A percentile compares a stretch with the other conserved stretches of the same genome.
These are phyloP conservation scores for Metarhizium album DNA, from an alignment of 2,329 filamentous ascomycete species.

Conservation along the genomic window DNA sequence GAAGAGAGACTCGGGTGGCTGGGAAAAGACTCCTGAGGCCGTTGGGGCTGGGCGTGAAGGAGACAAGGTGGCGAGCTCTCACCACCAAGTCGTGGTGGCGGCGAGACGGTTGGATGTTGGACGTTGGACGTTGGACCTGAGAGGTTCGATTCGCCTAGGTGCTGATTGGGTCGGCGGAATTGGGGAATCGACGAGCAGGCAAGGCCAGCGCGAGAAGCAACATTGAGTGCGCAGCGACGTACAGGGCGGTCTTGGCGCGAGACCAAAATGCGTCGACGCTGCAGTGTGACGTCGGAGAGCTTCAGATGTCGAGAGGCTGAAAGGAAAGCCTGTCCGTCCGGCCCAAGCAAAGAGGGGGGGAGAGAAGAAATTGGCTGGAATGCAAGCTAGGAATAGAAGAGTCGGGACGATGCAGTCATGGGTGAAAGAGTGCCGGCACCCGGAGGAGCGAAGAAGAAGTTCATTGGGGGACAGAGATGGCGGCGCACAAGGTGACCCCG, in stretches of 20 bases:
- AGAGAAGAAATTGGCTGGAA: neutral
- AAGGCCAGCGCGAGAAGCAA: neutral
- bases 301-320: neutral
- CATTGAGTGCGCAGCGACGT: too few relatives aligned
- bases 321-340: too few relatives aligned
- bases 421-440: constrained; percentile 3
- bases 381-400: neutral
- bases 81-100: constrained; percentile 30
- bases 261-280: neutral
- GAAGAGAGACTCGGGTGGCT: constrained; percentile 28
- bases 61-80: constrained; percentile 36
- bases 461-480: neutral
- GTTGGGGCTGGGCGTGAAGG: constrained; percentile 24
- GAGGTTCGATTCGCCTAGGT: neutral
- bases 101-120: neutral
- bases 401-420: neutral
- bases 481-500: neutral
- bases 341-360: neutral
- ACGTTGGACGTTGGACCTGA: too few relatives aligned
- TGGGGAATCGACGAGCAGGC: neutral
- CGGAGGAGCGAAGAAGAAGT: neutral
- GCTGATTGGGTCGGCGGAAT: neutral
- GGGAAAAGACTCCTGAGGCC: constrained; percentile 33
- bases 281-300: neutral
- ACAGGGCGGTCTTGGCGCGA: neutral